Evolutionary conservation across 225 moss, liverwort and hornwort species (phyloP).

Genomic region (Pseudisothecium myosuroides): DNA sequence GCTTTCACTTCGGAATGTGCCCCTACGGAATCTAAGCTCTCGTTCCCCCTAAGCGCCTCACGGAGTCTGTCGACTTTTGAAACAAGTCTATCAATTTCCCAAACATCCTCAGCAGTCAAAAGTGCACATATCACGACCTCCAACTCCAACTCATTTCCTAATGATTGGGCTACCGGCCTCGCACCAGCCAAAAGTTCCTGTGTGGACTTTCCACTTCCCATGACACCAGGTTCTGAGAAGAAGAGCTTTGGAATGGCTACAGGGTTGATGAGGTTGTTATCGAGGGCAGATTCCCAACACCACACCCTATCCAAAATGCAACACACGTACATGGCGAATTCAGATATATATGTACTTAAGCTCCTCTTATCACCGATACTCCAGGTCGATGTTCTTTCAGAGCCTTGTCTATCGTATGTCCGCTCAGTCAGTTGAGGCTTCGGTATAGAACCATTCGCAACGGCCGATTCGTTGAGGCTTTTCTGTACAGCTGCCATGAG

Average conservation of each 20-base stretch:
- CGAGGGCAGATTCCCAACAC: constrained; percentile 80
- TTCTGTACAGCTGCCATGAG: constrained; percentile 56
- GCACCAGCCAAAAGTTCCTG: neutral
- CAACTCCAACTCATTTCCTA: constrained; percentile 1
- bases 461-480: constrained; percentile 20
- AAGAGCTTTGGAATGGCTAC: constrained; percentile 37
- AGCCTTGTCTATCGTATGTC: constrained; percentile 9
- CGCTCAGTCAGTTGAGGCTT: constrained; percentile 7
- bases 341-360: constrained; percentile 32
- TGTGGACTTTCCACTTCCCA: neutral
- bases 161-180: neutral
- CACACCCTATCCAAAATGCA: constrained; percentile 72
- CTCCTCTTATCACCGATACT: neutral
- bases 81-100: constrained; percentile 35
- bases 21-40: neutral
- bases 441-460: neutral
- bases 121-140: constrained; percentile 33
- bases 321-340: constrained; percentile 72
- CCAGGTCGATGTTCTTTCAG: constrained; percentile 3
- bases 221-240: constrained; percentile 12
- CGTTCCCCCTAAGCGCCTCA: neutral
- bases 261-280: constrained; percentile 35
- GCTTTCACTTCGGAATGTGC: constrained; percentile 3
- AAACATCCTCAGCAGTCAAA: constrained; percentile 31
- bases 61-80: constrained; percentile 2